Evolutionary conservation across 2,329 filamentous ascomycete genomes (phyloP).

Genomic region (Aphanoascus verrucosus): DNA sequence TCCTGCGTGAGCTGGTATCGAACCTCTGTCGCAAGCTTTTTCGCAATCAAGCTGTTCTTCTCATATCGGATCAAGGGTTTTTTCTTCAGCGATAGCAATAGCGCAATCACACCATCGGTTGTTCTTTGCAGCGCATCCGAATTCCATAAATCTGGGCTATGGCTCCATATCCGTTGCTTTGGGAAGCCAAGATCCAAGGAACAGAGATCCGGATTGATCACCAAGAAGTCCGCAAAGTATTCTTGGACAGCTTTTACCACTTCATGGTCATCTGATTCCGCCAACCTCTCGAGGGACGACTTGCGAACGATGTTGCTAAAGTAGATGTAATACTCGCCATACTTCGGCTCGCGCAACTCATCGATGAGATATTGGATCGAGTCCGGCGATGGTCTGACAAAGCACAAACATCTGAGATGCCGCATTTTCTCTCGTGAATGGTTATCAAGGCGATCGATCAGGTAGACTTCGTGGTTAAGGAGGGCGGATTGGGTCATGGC

Average conservation of each 20-base stretch:
- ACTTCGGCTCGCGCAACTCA: constrained; percentile 89
- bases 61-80: constrained; percentile 89
- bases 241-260: constrained; percentile 90
- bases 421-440: constrained; percentile 90
- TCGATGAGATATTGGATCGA: constrained; percentile 91
- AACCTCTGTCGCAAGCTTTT: constrained; percentile 87
- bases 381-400: constrained; percentile 81
- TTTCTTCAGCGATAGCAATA: constrained; percentile 86
- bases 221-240: constrained; percentile 90
- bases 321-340: constrained; percentile 93
- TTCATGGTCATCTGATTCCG: constrained; percentile 95
- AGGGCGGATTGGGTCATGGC: constrained; percentile 91
- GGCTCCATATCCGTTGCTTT: constrained; percentile 67
- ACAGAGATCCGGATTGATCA: constrained; percentile 90
- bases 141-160: constrained; percentile 79
- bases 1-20: constrained; percentile 91
- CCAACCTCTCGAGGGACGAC: constrained; percentile 82
- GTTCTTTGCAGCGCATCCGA: constrained; percentile 74
- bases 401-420: constrained; percentile 84
- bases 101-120: constrained; percentile 74
- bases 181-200: constrained; percentile 65
- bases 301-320: constrained; percentile 98
- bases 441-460: constrained; percentile 93
- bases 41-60: constrained; percentile 78
- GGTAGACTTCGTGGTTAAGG: constrained; percentile 92